Evolutionary conservation across 345 rosid genomes (phyloP).

Genomic region (Dipteronia dyeriana): DNA sequence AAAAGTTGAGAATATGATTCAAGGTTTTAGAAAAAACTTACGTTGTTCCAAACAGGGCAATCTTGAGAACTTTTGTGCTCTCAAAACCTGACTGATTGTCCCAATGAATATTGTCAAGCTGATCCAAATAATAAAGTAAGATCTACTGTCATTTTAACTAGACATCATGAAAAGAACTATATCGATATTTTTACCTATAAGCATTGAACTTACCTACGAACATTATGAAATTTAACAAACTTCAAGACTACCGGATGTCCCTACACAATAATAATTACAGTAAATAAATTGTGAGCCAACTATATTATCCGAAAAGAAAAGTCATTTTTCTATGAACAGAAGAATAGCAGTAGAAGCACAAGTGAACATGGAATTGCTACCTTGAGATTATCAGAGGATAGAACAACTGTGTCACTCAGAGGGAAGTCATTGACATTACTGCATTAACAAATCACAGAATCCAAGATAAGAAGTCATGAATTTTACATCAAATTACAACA

Average conservation of each 20-base stretch:
- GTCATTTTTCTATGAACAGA: neutral
- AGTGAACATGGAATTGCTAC: conserved; percentile 31
- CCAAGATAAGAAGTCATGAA: neutral
- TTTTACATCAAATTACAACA: conserved; percentile 9
- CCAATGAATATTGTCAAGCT: conserved; percentile 92
- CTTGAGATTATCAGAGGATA: conserved; percentile 76
- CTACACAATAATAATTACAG: conserved; percentile 33
- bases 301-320: neutral
- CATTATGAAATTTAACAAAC: conserved; percentile 98
- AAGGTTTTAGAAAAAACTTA: conserved; percentile 44
- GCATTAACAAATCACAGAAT: conserved; percentile 31
- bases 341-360: conserved; percentile 8
- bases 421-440: conserved; percentile 92
- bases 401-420: conserved; percentile 68
- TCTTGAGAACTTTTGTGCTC: conserved; percentile 86
- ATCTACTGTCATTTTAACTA: conserved; percentile 7
- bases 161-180: conserved; percentile 15
- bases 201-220: conserved; percentile 66
- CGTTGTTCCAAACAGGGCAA: conserved; percentile 83
- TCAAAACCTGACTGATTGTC: conserved; percentile 86
- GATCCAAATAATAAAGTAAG: conserved; percentile 21
- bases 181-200: neutral
- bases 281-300: neutral
- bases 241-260: conserved; percentile 81
- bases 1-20: neutral